Evolutionary conservation across 2,329 filamentous ascomycete species (phyloP), one percentile per base, ranked within the genome.

Genomic region (Pyrenochaeta sp.): DNA sequence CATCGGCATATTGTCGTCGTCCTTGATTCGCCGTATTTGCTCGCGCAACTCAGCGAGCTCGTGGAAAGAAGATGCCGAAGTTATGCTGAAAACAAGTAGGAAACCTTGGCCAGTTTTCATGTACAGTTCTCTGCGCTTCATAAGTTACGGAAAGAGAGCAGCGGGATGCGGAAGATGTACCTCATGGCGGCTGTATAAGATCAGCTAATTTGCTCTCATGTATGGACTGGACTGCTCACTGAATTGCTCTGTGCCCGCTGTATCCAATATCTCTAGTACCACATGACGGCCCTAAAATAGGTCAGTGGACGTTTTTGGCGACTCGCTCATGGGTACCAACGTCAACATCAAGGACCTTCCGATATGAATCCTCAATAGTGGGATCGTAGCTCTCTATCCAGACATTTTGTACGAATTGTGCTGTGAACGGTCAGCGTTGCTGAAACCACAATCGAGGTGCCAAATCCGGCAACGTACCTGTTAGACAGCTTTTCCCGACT

Each of bases 81-180:
- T 94, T 71, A 96, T 96, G 77, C 90, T 94, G 79, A 96, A 97
- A 51, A 96, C 92, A 32, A 97, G 84, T 49, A 97, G 85, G 74
- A 97, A 97, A 0, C 92, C 92, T 78, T 96, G 91, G 49, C 92
- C 92, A 33, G 92, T 91, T 74, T 95, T 95, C 91, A 97, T 96
- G 80, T 96, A 72, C 9, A 74, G 57, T 55, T 74, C 71, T 54
- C 71, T 73, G 45, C 30, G 15, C 3, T 14, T 31, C 27, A 61
- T 71, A 39, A 67, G 61, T 36, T 45, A 31, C 30, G 30, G 23
- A 11, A 14, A 32, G 30, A 15, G 35, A 37, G 17, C 10, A 31
- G 31, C 18, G 17, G 61, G 63, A 44, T 51, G 56, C 52, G 54
- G 52, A 66, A 27, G 30, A 47, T 37, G 29, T 73, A 72, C 67